Percentiles rank a stretch among this genome's conserved stretches.
Conservation (phyloP, 306 rosid species). For the Gastrolobium villosum region DNA sequence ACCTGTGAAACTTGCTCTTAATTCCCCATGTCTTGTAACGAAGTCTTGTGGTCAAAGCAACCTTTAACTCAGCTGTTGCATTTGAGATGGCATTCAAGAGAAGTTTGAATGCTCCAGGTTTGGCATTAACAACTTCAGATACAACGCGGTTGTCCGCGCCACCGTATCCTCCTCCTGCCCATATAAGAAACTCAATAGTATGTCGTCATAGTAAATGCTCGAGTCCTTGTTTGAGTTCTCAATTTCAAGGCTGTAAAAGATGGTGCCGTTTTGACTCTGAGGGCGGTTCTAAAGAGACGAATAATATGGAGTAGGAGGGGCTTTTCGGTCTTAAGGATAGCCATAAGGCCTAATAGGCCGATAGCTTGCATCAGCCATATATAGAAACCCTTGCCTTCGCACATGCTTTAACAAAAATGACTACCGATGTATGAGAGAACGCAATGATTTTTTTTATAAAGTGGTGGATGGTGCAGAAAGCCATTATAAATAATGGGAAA, state of each 20-base stretch:
- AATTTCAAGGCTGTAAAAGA: conserved; percentile 52
- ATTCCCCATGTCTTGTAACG: conserved; percentile 64
- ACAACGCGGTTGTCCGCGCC: conserved; percentile 44
- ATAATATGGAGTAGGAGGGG: conserved; percentile 51
- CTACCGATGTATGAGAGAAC: no score
- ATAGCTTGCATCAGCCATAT: conserved; percentile 42
- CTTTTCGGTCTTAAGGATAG: conserved; percentile 51
- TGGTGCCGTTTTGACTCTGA: conserved; percentile 44
- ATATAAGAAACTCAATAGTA: conserved; percentile 45
- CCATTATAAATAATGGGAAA: background rate
- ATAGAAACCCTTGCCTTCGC: conserved; percentile 44
- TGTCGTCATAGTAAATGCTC: conserved; percentile 48
- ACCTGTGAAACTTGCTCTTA: conserved; percentile 57
- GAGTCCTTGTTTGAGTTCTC: conserved; percentile 62
- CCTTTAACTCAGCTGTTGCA: conserved; percentile 60
- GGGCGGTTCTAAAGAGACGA: conserved; percentile 48
- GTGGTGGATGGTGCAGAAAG: background rate
- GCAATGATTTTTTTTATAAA: no score
- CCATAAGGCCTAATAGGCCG: conserved; percentile 56
- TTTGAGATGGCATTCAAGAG: conserved; percentile 49
- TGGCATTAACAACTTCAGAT: conserved; percentile 18
- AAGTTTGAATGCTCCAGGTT: conserved; percentile 43
- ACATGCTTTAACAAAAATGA: conserved; percentile 43
- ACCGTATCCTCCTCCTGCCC: conserved; percentile 52
- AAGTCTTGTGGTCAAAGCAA: conserved; percentile 45